Percentiles rank a stretch among this genome's conserved stretches.
Evolutionary conservation across 2,329 filamentous ascomycete genomes (phyloP).

Genomic region (Coniochaeta hoffmannii): DNA sequence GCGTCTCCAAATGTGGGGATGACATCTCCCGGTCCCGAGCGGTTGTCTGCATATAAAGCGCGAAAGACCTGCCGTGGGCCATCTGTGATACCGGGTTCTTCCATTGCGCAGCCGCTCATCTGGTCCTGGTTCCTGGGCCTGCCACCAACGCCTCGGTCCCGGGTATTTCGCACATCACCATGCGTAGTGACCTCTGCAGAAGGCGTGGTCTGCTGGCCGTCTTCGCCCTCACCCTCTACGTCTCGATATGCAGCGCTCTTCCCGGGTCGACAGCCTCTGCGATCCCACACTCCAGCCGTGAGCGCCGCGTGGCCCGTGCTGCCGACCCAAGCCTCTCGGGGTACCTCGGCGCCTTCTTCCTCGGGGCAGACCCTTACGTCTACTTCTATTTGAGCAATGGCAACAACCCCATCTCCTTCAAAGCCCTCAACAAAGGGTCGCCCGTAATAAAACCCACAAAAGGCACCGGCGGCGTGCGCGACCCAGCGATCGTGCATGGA

Average conservation of each 20-base stretch:
- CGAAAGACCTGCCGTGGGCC: neutral
- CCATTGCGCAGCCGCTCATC: neutral
- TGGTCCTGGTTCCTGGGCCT: neutral
- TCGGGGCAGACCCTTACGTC: slow-evolving; percentile 43
- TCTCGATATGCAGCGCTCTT: neutral
- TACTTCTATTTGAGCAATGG: slow-evolving; percentile 47
- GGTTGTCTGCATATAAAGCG: neutral
- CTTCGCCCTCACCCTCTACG: slow-evolving; percentile 8
- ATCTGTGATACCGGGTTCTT: neutral
- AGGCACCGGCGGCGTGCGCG: slow-evolving; percentile 44
- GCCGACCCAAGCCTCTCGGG: slow-evolving; percentile 34
- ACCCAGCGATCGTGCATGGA: slow-evolving; percentile 40
- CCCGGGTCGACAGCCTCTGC: neutral
- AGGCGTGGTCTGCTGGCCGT: neutral
- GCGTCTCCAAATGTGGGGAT: neutral
- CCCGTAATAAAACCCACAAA: slow-evolving; percentile 40
- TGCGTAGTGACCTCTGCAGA: neutral
- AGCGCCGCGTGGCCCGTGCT: slow-evolving; percentile 20
- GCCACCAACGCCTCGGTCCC: neutral
- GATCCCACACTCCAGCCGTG: slow-evolving; percentile 17
- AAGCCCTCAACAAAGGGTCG: slow-evolving; percentile 37
- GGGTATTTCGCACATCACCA: neutral
- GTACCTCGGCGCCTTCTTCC: slow-evolving; percentile 47
- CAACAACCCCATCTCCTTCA: slow-evolving; percentile 41
- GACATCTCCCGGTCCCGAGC: neutral